Evolutionary conservation across 495 filamentous ascomycete genomes (phyloP), one percentile per base, ranked within the genome.

Genomic region (Aspergillus avenaceus): DNA sequence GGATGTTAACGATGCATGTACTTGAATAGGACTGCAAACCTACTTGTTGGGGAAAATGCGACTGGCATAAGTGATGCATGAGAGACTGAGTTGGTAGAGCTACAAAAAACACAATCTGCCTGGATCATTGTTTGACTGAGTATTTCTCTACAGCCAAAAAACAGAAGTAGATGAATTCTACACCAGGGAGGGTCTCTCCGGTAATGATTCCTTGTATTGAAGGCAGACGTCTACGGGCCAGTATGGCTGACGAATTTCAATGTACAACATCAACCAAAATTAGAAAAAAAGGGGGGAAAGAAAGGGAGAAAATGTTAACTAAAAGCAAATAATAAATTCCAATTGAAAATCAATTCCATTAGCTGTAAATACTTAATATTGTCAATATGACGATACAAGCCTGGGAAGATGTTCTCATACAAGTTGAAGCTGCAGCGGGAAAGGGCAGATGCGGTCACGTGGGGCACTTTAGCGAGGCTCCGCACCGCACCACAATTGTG

Each of bases 401-500:
- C 19, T 5, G 19, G 13, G 44, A 37, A 21, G 19, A 43, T 28
- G 42, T 18, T 38, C 34, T 38, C 14, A 41, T 26, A 28, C 24
- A 40, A 26, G 32, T 29, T 19, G 42, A 40, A 27, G 22, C 5
- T 21, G 36, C 54, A 24, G 23, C 45, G 28, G 55, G 49, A 50
- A 73, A 75, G 72, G 72, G 72, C 69, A 74, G 69, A 42, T 37
- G 34, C 16, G 46, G 52, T 72, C 71, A 76, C 71, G 71, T 76
- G 73, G 49, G 36, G 47, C 61, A 58, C 52, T 69, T 75, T 74
- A 76, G 71, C 71, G 73, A 76, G 71, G 56, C 55, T 57, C 60
- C 61, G 60, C 60, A 61, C 61, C 71, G 68, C 71, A 73, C 70
- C 69, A 74, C 68, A 77, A 75, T 73, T 71, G 63, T 69, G 62